phyloP scores from a whole-genome alignment of 2,329 filamentous ascomycete species.

The Talaromyces sp. region DNA sequence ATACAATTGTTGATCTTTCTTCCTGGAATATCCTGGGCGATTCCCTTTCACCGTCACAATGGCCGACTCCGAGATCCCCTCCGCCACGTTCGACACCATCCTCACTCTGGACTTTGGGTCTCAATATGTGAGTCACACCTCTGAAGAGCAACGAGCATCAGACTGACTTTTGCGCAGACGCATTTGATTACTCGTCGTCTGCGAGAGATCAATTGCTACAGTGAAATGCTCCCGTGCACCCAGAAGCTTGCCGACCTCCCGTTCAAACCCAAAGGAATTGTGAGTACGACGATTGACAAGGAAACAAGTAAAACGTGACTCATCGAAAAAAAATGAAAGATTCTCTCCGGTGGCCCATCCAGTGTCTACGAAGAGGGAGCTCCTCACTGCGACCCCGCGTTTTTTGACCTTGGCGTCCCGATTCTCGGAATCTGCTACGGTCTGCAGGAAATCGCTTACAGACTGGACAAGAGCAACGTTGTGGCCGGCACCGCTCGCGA shows the following conservation, averaged over 20 bases:
- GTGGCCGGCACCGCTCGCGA: constrained; percentile 50
- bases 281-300: not conserved
- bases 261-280: constrained; percentile 76
- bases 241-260: constrained; percentile 62
- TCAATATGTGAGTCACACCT: not conserved
- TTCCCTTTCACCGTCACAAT: not conserved
- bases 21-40: not conserved
- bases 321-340: constrained; percentile 62
- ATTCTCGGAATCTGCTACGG: constrained; percentile 45
- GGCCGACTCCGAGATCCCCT: not conserved
- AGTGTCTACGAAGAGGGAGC: constrained; percentile 77
- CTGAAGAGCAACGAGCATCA: not conserved
- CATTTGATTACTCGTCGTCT: constrained; percentile 72
- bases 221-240: constrained; percentile 75
- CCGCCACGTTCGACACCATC: not conserved
- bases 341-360: constrained; percentile 67
- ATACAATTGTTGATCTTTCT: not conserved
- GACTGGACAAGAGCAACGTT: constrained; percentile 60
- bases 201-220: constrained; percentile 74
- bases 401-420: constrained; percentile 60
- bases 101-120: constrained; percentile 13
- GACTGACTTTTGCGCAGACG: constrained; percentile 55
- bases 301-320: not conserved
- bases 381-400: constrained; percentile 67
- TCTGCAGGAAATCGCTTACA: constrained; percentile 68